A percentile compares a stretch with the other conserved stretches of the same genome.
Evolutionary conservation across 768 basidiomycete species (phyloP).

Genomic region (Pleurotus sapidus): DNA sequence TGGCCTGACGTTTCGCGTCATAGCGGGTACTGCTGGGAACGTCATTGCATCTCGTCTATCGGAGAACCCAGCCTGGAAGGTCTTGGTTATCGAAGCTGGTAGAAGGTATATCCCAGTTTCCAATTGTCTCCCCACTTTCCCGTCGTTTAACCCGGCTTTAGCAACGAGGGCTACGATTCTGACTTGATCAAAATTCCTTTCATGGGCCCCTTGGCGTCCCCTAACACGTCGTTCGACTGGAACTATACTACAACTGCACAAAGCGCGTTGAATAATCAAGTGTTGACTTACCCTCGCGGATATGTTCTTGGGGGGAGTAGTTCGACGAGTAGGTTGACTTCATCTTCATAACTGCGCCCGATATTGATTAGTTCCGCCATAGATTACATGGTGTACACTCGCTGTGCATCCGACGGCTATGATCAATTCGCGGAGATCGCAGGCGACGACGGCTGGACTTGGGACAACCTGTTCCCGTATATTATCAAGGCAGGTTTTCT

Average conservation of each 20-base stretch:
- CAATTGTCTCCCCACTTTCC: background rate
- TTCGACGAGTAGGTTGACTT: constrained; percentile 22
- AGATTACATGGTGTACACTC: constrained; percentile 23
- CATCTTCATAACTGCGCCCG: no score
- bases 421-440: constrained; percentile 28
- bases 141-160: background rate
- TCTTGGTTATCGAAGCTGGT: constrained; percentile 6
- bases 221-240: constrained; percentile 23
- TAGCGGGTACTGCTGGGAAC: constrained; percentile 6
- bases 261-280: constrained; percentile 20
- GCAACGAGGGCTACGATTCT: constrained; percentile 13
- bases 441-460: constrained; percentile 35
- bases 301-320: constrained; percentile 28
- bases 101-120: background rate
- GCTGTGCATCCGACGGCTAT: constrained; percentile 32
- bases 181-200: constrained; percentile 13
- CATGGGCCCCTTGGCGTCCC: constrained; percentile 11
- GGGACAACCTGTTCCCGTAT: constrained; percentile 32
- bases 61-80: background rate
- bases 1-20: no score
- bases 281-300: constrained; percentile 23
- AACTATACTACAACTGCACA: constrained; percentile 34
- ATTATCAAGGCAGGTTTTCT: constrained; percentile 16
- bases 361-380: background rate
- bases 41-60: constrained; percentile 1